Percentiles rank a stretch among this genome's conserved stretches.
These are phyloP conservation scores for Chondrus crispus DNA, from an alignment of 23 red algal genomes.

Conservation along the genomic window DNA sequence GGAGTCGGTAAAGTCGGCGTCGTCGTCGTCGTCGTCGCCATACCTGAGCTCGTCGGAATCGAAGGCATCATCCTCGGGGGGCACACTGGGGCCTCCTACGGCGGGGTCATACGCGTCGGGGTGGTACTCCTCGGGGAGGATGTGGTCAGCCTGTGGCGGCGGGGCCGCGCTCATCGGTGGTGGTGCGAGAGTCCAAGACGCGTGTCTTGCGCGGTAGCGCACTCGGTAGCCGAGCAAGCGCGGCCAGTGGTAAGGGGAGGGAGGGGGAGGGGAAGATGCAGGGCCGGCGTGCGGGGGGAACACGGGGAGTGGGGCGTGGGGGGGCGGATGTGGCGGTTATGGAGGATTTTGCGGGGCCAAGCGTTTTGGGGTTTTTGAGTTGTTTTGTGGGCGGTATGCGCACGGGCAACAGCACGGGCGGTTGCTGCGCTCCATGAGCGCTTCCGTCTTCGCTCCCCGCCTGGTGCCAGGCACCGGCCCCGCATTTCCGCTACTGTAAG, in stretches of 20 bases:
- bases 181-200: not conserved
- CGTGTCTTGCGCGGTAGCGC: not conserved
- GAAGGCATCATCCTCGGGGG: not conserved
- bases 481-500: too few relatives aligned
- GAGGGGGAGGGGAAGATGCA: not conserved
- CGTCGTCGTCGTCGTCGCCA: constrained; percentile 10
- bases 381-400: too few relatives aligned
- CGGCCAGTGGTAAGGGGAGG: not conserved
- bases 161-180: constrained; percentile 5
- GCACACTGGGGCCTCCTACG: not conserved
- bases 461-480: too few relatives aligned
- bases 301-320: not conserved
- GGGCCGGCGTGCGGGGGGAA: not conserved
- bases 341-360: too few relatives aligned
- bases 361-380: too few relatives aligned
- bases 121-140: not conserved
- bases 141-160: not conserved
- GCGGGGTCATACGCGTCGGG: not conserved
- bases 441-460: too few relatives aligned
- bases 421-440: too few relatives aligned
- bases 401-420: too few relatives aligned
- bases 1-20: constrained; percentile 26
- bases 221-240: not conserved
- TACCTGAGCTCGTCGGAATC: not conserved
- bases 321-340: not conserved